phyloP scores from a whole-genome alignment of 305 asterid genomes.

The Fraxinus velutina region DNA sequence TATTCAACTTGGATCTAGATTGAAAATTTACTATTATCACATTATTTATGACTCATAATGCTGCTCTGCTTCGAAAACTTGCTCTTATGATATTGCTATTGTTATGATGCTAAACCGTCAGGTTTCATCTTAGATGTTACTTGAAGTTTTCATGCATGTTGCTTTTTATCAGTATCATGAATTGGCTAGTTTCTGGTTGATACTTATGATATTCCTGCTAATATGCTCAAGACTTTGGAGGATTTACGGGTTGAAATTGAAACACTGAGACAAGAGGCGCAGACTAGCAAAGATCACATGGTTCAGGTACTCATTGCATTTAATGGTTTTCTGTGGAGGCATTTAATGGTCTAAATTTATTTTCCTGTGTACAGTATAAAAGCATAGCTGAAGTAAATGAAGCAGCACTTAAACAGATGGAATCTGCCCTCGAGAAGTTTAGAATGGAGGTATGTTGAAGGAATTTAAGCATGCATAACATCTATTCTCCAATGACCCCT shows the following conservation, averaged over 20 bases:
- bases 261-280: constrained; percentile 59
- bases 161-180: not conserved
- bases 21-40: not conserved
- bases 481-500: constrained; percentile 5
- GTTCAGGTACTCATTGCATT: constrained; percentile 47
- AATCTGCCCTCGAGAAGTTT: constrained; percentile 52
- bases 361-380: constrained; percentile 57
- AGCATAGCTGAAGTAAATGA: constrained; percentile 80
- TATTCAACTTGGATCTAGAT: not conserved
- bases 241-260: constrained; percentile 51
- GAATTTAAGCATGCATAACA: not conserved
- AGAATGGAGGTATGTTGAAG: constrained; percentile 53
- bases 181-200: constrained; percentile 13
- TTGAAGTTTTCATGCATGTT: not conserved
- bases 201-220: constrained; percentile 14
- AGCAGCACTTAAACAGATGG: constrained; percentile 77
- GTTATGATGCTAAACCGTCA: not conserved
- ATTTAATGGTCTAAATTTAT: constrained; percentile 27
- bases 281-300: constrained; percentile 75
- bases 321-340: constrained; percentile 8
- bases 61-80: not conserved
- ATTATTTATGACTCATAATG: not conserved
- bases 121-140: constrained; percentile 6
- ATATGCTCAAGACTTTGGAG: constrained; percentile 39
- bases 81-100: not conserved